Conservation (phyloP, 2,329 filamentous ascomycete genomes). For the Huntiella savannae region DNA sequence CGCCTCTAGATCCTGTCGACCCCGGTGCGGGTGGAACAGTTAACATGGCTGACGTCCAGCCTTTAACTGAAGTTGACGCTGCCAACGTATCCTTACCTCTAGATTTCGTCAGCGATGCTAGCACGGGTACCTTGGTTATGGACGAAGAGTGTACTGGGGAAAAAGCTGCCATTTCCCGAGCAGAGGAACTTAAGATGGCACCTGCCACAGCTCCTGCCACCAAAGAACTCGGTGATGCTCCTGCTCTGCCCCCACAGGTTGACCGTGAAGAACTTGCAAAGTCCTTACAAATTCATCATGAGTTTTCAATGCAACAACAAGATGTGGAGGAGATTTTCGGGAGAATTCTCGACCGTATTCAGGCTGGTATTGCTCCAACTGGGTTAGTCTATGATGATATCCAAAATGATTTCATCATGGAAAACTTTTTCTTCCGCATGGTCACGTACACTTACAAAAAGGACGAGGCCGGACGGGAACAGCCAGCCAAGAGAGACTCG, state of each 20-base stretch:
- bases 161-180: too few species aligned
- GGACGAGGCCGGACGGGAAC: slow-evolving; percentile 16
- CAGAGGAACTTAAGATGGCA: too few species aligned
- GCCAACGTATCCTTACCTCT: background rate
- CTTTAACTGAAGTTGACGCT: background rate
- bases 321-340: slow-evolving; percentile 94
- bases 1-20: background rate
- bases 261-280: slow-evolving; percentile 18
- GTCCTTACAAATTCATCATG: slow-evolving; percentile 20
- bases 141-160: too few species aligned
- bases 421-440: slow-evolving; percentile 45
- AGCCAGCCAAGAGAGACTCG: slow-evolving; percentile 11
- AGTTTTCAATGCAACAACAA: slow-evolving; percentile 39
- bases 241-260: background rate
- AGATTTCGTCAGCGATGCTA: too few species aligned
- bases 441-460: slow-evolving; percentile 40
- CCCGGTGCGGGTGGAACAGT: background rate
- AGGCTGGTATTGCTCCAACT: slow-evolving; percentile 65
- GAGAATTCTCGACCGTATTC: slow-evolving; percentile 76
- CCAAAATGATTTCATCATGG: slow-evolving; percentile 63
- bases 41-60: slow-evolving; percentile 7
- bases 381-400: slow-evolving; percentile 45
- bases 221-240: background rate
- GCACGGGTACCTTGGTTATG: too few species aligned
- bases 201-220: too few species aligned